Evolutionary conservation across 2,329 filamentous ascomycete species (phyloP).

Genomic region (Cryoendolithus antarcticus): DNA sequence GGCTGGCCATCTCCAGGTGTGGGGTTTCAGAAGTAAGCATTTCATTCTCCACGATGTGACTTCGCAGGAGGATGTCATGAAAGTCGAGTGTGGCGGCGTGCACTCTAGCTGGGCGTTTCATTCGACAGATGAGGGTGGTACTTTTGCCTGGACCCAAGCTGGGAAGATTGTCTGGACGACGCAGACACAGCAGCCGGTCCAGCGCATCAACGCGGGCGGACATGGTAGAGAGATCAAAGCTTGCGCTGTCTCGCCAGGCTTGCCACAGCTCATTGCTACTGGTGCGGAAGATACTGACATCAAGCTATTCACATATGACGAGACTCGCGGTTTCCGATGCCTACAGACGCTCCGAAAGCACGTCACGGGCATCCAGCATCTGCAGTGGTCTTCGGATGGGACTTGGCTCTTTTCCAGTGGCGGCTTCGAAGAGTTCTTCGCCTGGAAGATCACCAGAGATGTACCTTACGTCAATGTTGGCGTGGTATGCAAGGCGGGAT

Average conservation of each 20-base stretch:
- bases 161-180: conserved; percentile 7
- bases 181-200: conserved; percentile 9
- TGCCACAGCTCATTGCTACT: conserved; percentile 43
- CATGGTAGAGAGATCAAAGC: conserved; percentile 81
- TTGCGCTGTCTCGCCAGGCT: conserved; percentile 33
- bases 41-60: conserved; percentile 77
- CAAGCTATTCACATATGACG: conserved; percentile 51
- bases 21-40: conserved; percentile 66
- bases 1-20: conserved; percentile 51
- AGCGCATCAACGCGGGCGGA: conserved; percentile 50
- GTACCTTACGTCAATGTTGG: conserved; percentile 43
- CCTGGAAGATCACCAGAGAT: conserved; percentile 54
- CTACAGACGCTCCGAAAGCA: conserved; percentile 62
- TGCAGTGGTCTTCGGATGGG: conserved; percentile 59
- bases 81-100: conserved; percentile 70
- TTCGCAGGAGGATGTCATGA: conserved; percentile 54
- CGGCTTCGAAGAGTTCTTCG: conserved; percentile 77
- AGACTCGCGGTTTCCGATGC: conserved; percentile 30
- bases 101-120: conserved; percentile 63
- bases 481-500: conserved; percentile 38
- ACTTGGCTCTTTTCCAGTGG: conserved; percentile 71
- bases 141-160: conserved; percentile 68
- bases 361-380: conserved; percentile 67
- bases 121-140: conserved; percentile 28
- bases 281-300: conserved; percentile 64